Conservation (phyloP, 2,329 filamentous ascomycete genomes). For the Diplocarpon mali region DNA sequence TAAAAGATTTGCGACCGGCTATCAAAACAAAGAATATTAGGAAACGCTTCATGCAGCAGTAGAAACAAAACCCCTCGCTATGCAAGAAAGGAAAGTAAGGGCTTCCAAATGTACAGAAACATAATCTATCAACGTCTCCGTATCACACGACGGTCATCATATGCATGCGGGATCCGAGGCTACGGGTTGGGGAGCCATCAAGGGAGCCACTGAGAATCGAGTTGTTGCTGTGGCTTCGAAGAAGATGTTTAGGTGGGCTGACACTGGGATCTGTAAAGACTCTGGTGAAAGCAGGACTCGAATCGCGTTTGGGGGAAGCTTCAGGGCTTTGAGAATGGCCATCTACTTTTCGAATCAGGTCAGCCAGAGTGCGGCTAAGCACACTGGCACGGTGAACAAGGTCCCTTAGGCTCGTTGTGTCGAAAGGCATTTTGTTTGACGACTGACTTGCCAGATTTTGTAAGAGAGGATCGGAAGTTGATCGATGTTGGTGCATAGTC, state of each 20-base stretch:
- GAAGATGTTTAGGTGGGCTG: slow-evolving; percentile 40
- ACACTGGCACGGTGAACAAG: slow-evolving; percentile 52
- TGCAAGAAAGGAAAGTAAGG: slow-evolving; percentile 28
- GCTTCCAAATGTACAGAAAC: slow-evolving; percentile 22
- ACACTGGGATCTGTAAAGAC: slow-evolving; percentile 53
- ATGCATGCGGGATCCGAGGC: slow-evolving; percentile 44
- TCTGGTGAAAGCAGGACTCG: slow-evolving; percentile 55
- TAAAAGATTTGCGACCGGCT: slow-evolving; percentile 13
- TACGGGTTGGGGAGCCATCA: slow-evolving; percentile 40
- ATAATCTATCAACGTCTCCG: slow-evolving; percentile 4
- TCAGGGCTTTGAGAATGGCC: slow-evolving; percentile 44
- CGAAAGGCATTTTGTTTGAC: slow-evolving; percentile 48
- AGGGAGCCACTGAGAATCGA: slow-evolving; percentile 41
- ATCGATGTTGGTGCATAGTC: slow-evolving; percentile 46
- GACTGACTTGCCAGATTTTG: slow-evolving; percentile 22
- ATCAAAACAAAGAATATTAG: slow-evolving; percentile 2
- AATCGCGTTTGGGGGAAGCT: slow-evolving; percentile 39
- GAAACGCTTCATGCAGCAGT: slow-evolving; percentile 17
- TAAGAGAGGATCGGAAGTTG: slow-evolving; percentile 31
- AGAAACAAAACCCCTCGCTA: slow-evolving; percentile 29
- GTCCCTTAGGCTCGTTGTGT: slow-evolving; percentile 57
- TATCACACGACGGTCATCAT: slow-evolving; percentile 48
- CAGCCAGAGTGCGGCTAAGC: slow-evolving; percentile 47
- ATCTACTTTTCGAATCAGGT: slow-evolving; percentile 48
- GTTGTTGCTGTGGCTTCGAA: slow-evolving; percentile 43